phyloP scores from a whole-genome alignment of 139 green algal genomes.

The Marvania coccoides region DNA sequence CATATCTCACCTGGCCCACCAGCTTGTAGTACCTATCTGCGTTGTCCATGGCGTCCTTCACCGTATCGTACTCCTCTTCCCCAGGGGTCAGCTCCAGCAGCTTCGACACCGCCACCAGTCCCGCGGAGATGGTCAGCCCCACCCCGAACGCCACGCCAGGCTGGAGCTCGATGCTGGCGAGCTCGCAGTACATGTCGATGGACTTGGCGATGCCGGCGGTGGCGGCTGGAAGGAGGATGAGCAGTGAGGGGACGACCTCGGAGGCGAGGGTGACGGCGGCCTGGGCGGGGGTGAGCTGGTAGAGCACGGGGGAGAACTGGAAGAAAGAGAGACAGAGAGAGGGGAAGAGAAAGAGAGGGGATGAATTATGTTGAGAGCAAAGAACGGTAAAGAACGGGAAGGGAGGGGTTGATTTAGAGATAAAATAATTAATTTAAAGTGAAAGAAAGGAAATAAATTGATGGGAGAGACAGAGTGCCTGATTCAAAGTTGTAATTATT shows the following conservation, averaged over 20 bases:
- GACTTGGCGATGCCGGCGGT: slow-evolving; percentile 16
- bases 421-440: too few relatives aligned
- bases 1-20: too few relatives aligned
- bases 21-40: slow-evolving; percentile 21
- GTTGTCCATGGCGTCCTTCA: slow-evolving; percentile 26
- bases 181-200: slow-evolving; percentile 4
- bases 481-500: too few relatives aligned
- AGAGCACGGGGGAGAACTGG: slow-evolving; percentile 7
- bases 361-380: neutral
- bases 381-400: too few relatives aligned
- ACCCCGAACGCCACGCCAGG: neutral
- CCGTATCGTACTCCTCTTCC: slow-evolving; percentile 22
- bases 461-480: too few relatives aligned
- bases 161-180: neutral
- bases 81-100: slow-evolving; percentile 1
- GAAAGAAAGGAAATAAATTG: too few relatives aligned
- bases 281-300: slow-evolving; percentile 6
- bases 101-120: slow-evolving; percentile 3
- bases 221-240: slow-evolving; percentile 24
- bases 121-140: slow-evolving; percentile 3
- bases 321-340: neutral
- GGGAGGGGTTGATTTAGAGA: too few relatives aligned
- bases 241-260: slow-evolving; percentile 19
- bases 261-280: slow-evolving; percentile 4
- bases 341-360: neutral